Conservation (phyloP, 1,284 basidiomycete species). For the Sparassis latifolia region DNA sequence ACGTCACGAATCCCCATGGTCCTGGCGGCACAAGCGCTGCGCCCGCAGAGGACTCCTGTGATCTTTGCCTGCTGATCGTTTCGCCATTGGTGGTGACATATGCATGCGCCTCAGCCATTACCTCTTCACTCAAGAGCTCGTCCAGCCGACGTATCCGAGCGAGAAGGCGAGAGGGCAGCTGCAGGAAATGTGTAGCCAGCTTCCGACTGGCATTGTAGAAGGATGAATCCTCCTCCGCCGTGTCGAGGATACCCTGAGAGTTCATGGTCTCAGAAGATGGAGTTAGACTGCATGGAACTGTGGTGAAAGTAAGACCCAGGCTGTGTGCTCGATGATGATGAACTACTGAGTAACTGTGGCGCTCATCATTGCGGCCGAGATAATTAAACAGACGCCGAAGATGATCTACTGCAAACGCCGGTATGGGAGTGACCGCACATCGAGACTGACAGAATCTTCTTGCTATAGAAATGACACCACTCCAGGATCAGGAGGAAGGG, state of each 20-base stretch:
- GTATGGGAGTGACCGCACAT: too few species aligned
- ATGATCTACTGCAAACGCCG: too few species aligned
- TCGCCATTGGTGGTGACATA: conserved; percentile 1
- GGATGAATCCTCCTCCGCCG: background rate
- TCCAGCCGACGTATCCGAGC: conserved; percentile 35
- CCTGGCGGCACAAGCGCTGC: conserved; percentile 32
- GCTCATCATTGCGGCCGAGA: too few species aligned
- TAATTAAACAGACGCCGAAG: too few species aligned
- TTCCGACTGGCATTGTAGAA: conserved; percentile 19
- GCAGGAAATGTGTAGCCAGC: conserved; percentile 33
- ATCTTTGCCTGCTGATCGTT: conserved; percentile 4
- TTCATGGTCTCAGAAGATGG: background rate
- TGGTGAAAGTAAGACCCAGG: too few species aligned
- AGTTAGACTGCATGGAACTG: too few species aligned
- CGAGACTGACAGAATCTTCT: too few species aligned
- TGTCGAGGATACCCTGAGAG: background rate
- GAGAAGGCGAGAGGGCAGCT: conserved; percentile 36
- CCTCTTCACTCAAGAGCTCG: conserved; percentile 12
- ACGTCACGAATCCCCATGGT: conserved; percentile 64
- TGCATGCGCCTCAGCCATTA: conserved; percentile 1
- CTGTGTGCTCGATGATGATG: too few species aligned
- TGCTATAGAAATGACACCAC: too few species aligned
- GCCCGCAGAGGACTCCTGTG: background rate
- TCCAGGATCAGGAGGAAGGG: too few species aligned
- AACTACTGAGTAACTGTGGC: too few species aligned